phyloP scores from a whole-genome alignment of 192 early-diverging fungal species.

The Dimargaris cristalligena region DNA sequence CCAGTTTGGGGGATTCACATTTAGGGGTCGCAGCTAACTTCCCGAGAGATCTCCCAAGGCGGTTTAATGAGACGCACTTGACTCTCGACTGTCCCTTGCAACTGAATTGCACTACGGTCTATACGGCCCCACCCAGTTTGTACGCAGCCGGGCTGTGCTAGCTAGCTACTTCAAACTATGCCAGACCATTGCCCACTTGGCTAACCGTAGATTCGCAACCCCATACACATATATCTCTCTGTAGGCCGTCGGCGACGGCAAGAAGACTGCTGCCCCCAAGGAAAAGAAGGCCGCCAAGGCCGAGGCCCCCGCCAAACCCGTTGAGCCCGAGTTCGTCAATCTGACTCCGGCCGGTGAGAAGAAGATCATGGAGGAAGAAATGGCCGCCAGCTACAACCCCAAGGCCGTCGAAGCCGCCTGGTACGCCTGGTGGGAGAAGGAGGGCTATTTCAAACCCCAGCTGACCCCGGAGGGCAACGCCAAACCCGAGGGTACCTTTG shows the following conservation, averaged over 20 bases:
- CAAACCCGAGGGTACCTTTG: slow-evolving; percentile 64
- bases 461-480: slow-evolving; percentile 49
- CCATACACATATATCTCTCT: too few species aligned
- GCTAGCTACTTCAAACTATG: too few species aligned
- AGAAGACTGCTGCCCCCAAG: slow-evolving; percentile 32
- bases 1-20: too few species aligned
- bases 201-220: too few species aligned
- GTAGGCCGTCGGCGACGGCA: not conserved
- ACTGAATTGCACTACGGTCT: too few species aligned
- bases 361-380: slow-evolving; percentile 55
- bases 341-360: slow-evolving; percentile 76
- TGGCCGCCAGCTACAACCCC: slow-evolving; percentile 76
- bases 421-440: slow-evolving; percentile 96
- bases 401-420: slow-evolving; percentile 83
- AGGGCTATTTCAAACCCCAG: slow-evolving; percentile 78
- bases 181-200: too few species aligned
- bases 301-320: slow-evolving; percentile 24
- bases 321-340: slow-evolving; percentile 53
- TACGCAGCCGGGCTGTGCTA: too few species aligned
- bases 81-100: too few species aligned
- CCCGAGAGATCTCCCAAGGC: too few species aligned
- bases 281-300: slow-evolving; percentile 35
- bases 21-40: too few species aligned
- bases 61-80: too few species aligned
- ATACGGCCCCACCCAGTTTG: too few species aligned